Conservation (phyloP, 2,329 filamentous ascomycete species). For the Clathrospora elynae region DNA sequence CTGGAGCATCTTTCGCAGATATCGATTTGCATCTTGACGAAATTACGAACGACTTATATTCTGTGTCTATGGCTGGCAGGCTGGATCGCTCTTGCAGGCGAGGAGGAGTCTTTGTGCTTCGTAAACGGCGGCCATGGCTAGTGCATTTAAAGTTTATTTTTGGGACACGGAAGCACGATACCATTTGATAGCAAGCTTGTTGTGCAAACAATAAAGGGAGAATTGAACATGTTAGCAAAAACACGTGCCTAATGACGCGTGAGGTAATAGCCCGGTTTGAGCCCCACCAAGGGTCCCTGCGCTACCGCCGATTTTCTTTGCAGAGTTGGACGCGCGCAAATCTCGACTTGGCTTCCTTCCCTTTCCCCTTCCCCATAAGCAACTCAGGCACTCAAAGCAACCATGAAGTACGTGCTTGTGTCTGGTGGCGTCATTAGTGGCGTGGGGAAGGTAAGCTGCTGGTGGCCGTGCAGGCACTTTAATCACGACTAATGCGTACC, state of each 20-base stretch:
- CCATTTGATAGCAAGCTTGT: conserved; percentile 44
- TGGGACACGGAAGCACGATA: conserved; percentile 43
- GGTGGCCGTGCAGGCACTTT: conserved; percentile 13
- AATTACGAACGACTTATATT: conserved; percentile 34
- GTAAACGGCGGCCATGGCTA: conserved; percentile 27
- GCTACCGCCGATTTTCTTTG: conserved; percentile 39
- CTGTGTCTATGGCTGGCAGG: conserved; percentile 15
- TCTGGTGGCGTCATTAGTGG: conserved; percentile 65
- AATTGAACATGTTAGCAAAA: not conserved
- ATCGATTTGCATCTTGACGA: conserved; percentile 45
- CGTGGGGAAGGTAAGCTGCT: conserved; percentile 54
- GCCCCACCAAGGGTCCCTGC: conserved; percentile 21
- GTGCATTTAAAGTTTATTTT: conserved; percentile 37
- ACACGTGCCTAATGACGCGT: too few relatives aligned
- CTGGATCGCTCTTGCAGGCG: conserved; percentile 9
- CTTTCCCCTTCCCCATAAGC: conserved; percentile 50
- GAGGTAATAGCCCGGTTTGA: conserved; percentile 9
- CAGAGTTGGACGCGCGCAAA: conserved; percentile 26
- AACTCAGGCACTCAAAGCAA: conserved; percentile 51
- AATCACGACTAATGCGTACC: conserved; percentile 30
- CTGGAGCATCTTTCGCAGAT: conserved; percentile 41
- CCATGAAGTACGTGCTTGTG: conserved; percentile 82
- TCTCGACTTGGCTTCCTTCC: conserved; percentile 43
- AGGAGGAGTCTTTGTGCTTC: conserved; percentile 5
- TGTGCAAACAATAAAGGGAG: conserved; percentile 24